Evolutionary conservation across 2,329 filamentous ascomycete genomes (phyloP), one percentile per base, ranked within the genome.

Genomic region (Claviceps sp.): DNA sequence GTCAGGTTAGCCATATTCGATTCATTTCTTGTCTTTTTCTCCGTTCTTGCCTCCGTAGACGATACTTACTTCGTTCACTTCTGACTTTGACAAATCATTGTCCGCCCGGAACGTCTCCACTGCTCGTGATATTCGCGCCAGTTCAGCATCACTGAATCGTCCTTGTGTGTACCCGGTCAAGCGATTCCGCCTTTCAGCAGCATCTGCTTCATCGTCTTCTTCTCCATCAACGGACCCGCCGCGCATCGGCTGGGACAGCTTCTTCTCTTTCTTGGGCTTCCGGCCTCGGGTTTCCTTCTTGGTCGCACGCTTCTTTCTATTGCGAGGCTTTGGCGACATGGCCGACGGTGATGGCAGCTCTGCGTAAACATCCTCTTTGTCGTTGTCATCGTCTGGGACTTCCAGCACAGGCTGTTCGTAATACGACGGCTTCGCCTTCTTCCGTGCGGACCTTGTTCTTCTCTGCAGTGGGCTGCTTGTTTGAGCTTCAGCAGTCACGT

Each of bases 371-470:
- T 57, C 52, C 2, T 45, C 37, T 22, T 57, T 56, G 20, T 55
- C 59, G 5, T 54, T 59, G 5, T 60, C 58, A 8, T 56, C 54
- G 26, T 59, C 55, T 20, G 53, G 43, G 14, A 51, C 47, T 5
- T 59, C 59, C 0, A 56, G 56, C 5, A 57, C 55, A 9, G 60
- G 55, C 50, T 67, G 62, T 43, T 68, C 65, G 55, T 71, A 72
- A 52, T 67, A 73, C 18, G 71, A 72, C 9, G 72, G 70, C 59
- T 77, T 77, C 47, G 70, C 66, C 62, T 73, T 77, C 63, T 73
- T 76, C 44, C 67, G 62, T 37, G 67, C 67, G 37, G 70, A 63
- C 26, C 66, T 63, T 41, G 60, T 52, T 55, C 57, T 62, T 55
- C 62, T 63, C 24, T 55, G 54, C 46, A 42, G 40, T 51, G 51